Base-by-base conservation (phyloP, 2,329 filamentous ascomycete species). In the Aspergillus japonicus region DNA sequence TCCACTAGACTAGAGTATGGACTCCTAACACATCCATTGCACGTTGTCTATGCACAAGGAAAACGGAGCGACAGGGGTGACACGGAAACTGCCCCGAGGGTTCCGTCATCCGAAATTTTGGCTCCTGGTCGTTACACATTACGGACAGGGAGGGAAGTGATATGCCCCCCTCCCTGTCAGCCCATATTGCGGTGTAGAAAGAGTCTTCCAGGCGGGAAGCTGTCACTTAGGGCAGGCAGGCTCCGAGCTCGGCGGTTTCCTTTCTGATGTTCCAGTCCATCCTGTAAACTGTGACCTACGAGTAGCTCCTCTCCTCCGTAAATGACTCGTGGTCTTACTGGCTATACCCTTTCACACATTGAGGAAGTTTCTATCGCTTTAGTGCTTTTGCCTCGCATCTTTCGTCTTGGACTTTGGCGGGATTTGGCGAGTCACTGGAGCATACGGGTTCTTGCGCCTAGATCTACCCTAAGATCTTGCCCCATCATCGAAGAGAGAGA, bases 161-260 rank as follows among this genome's bases (percentile, higher is more conserved):
- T n/a, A 29, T 8, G 39, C 21, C 2, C 2, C 26, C 26, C 26
- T 26, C 33, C 23, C 52, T 47, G 26, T 49, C 44, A 12, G 23
- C 26, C 47, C 33, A 61, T 35, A 49, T 59, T 63, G 61, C 56
- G 59, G 61, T 63, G 61, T 59, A 50, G 44, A 29, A 29, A 29
- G 26, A 29, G 26, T 29, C 26, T 29, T 29, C 26, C 26, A 29
- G 26, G 26, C 26, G 24, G 24, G 24, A 26, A 26, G 24, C 24
- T 26, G 6, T 26, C 24, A 26, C 24, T 26, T 26, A 26, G 24
- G 24, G 19, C 44, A 50, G 48, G 14, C 29, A 19, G 53, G 42
- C 47, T 21, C 33, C 5, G 16, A 23, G 26, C 42, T 55, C 42
- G 44, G 53, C 39, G 31, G 44, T 47, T 55, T 44, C 16, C 24